These are phyloP conservation scores for Jatropha podagrica DNA, from an alignment of 441 rosid species.

Conservation along the genomic window DNA sequence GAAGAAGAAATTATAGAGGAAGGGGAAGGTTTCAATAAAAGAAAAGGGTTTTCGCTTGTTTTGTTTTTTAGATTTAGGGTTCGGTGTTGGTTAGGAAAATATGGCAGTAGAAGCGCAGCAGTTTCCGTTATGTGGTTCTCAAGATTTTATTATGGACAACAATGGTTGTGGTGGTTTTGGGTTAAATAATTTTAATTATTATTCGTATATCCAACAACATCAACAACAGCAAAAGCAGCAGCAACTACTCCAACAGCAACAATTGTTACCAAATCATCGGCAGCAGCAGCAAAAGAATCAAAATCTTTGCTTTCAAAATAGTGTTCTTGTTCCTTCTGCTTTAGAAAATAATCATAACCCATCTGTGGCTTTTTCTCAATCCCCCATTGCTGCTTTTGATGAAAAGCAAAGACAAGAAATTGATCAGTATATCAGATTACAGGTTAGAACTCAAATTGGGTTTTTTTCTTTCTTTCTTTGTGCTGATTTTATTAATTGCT, in stretches of 20 bases:
- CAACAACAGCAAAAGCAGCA: constrained; percentile 27
- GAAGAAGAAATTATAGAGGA: not conserved
- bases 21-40: too few relatives aligned
- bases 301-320: constrained; percentile 26
- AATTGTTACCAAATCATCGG: constrained; percentile 15
- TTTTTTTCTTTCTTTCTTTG: not conserved
- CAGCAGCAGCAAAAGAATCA: constrained; percentile 24
- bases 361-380: constrained; percentile 22
- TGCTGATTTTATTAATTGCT: too few relatives aligned
- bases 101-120: constrained; percentile 76
- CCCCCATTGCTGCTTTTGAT: constrained; percentile 25
- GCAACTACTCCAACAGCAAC: constrained; percentile 10
- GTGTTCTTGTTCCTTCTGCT: constrained; percentile 9
- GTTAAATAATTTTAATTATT: constrained; percentile 18
- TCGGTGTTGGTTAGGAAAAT: not conserved
- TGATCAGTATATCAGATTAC: constrained; percentile 51
- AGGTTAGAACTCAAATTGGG: constrained; percentile 36
- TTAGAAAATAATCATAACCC: constrained; percentile 10
- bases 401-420: constrained; percentile 58
- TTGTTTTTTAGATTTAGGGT: not conserved
- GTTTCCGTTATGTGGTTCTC: constrained; percentile 43
- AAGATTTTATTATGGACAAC: constrained; percentile 45
- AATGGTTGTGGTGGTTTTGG: constrained; percentile 36
- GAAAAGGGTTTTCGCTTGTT: constrained; percentile 4
- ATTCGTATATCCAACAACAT: constrained; percentile 13